Evolutionary conservation across 2,329 filamentous ascomycete genomes (phyloP), one percentile per base, ranked within the genome.

Genomic region (Paracoccidioides lutzii): DNA sequence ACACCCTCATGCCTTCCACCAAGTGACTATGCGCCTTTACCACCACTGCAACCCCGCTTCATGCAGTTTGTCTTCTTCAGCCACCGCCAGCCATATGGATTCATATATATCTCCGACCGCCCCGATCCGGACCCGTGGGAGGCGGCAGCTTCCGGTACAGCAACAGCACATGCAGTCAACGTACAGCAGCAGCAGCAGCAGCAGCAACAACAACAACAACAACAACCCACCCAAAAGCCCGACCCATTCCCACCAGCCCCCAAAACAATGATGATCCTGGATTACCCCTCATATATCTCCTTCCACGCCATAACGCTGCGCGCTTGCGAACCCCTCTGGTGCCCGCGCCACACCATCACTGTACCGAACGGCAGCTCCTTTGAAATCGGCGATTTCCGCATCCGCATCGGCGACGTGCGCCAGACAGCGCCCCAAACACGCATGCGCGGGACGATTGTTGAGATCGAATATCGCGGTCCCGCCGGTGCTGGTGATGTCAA

Each of bases 271-370:
- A 69, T 69, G 4, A 69, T 69, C 3, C 62, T 73, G 2, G 69
- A 72, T 2, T 62, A 67, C 2, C 56, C 65, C 6, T 67, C 71
- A 0, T 67, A 64, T 33, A 58, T 52, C 0, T 67, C 70, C 2
- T 65, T 74, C 22, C 70, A 72, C 53, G 63, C 71, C 15, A 71
- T 75, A 45, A 70, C 74, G 28, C 62, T 67, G 33, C 69, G 70
- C 60, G 66, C 70, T 32, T 72, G 69, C 56, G 69, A 73, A 55
- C 69, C 72, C 0, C 66, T 74, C 58, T 75, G 73, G 73, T 66
- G 65, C 50, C 71, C 69, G 51, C 68, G 73, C 4, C 66, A 73
- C 51, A 71, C 71, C 0, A 60, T 73, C 22, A 59, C 63, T 1
- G 69, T 73, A n/a, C 32, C 46, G 3, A 62, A 63, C 5, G 71